Base-by-base conservation (phyloP, 1,284 basidiomycete species). In the Anthracocystis setariae region DNA sequence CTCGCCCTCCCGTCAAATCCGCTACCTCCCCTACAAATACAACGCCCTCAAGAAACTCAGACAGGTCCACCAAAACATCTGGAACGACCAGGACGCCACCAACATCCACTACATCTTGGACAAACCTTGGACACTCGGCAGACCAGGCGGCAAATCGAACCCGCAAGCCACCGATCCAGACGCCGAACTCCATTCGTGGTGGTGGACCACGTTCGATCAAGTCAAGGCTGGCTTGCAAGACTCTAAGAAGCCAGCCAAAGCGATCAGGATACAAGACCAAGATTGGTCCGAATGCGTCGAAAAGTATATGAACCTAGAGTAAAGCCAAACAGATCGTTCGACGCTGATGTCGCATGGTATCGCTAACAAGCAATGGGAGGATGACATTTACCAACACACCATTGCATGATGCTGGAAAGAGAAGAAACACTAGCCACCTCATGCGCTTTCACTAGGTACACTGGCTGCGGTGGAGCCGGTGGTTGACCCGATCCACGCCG, bases 21-120 rank as follows among this genome's bases (percentile, higher is more conserved):
- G 85, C 56, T 88, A 90, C 10, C 83, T 94, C 29, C 88, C 89
- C 0, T 94, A 90, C 88, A 88, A 88, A 62, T 94, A 93, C 84
- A 95, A 95, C 74, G 92, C 91, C 0, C 86, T 94, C 69, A 92
- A 92, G 84, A 91, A 91, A 18, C 83, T 92, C 65, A 87, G 89
- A 46, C 78, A 86, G 43, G 87, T 90, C 51, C 92, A 95, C 81
- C 82, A 86, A 32, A 80, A 86, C 46, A 83, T 90, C 72, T 95
- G 93, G 93, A 83, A 86, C 35, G 91, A 94, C 77, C 87, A 89
- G 12, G 89, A 92, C 79, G 88, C 92, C 32, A 75, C 82, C 18
- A 79, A 84, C 48, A 65, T 57, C 25, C 81, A 63, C 57, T 81
- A 80, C 48, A 81, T 81, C 38, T 54, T 78, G 24, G 67, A 79